These are phyloP conservation scores for Leccinum pachyderme DNA, from an alignment of 1,284 basidiomycete species.

Conservation along the genomic window DNA sequence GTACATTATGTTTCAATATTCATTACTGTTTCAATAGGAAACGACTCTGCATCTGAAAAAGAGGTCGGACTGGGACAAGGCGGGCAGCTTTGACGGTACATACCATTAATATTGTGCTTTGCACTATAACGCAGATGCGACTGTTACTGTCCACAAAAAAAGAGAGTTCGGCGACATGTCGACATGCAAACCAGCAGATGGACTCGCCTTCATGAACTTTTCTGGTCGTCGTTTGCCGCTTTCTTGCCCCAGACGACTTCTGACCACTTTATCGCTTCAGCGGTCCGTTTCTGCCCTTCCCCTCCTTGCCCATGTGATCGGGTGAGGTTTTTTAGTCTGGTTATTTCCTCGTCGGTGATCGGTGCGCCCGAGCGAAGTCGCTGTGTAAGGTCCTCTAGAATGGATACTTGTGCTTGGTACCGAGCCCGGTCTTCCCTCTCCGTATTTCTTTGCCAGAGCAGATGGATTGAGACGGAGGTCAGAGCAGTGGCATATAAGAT, in stretches of 20 bases:
- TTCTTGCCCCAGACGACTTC: constrained; percentile 34
- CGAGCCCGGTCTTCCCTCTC: constrained; percentile 50
- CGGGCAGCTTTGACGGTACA: not conserved
- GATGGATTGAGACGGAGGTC: constrained; percentile 61
- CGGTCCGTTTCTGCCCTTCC: constrained; percentile 1
- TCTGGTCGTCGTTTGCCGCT: not conserved
- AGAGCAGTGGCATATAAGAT: constrained; percentile 57
- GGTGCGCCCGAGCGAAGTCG: constrained; percentile 44
- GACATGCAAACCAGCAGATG: not conserved
- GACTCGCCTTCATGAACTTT: constrained; percentile 12
- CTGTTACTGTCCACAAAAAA: not conserved
- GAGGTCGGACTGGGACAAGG: too few relatives aligned
- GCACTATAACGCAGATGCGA: not conserved
- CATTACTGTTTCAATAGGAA: not conserved
- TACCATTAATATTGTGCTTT: not conserved
- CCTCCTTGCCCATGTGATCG: constrained; percentile 28
- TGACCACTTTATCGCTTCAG: constrained; percentile 24
- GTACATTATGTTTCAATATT: constrained; percentile 3
- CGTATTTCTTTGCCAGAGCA: constrained; percentile 48
- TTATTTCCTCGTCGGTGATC: constrained; percentile 48
- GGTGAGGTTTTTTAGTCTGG: constrained; percentile 46
- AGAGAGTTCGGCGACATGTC: not conserved
- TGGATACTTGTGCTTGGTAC: constrained; percentile 52
- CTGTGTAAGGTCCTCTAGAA: constrained; percentile 52
- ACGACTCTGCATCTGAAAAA: too few relatives aligned